These are phyloP conservation scores for Liriodendron chinense DNA, from an alignment of 164 flowering plant genomes.

Conservation along the genomic window DNA sequence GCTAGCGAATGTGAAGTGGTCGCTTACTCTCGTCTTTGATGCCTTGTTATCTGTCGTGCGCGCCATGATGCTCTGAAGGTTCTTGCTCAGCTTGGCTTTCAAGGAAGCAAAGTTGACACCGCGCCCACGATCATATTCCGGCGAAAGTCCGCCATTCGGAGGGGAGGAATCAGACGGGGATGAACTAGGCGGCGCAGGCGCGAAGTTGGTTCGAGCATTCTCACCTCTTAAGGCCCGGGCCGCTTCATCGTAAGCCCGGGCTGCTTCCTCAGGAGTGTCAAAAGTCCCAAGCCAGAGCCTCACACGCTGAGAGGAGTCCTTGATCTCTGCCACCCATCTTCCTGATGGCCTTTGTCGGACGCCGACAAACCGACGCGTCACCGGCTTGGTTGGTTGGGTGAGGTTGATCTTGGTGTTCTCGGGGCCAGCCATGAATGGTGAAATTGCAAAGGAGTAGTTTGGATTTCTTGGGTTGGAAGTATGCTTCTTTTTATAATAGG, in stretches of 20 bases:
- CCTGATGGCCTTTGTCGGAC: slow-evolving; percentile 78
- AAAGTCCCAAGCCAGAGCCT: slow-evolving; percentile 76
- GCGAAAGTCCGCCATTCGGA: slow-evolving; percentile 1
- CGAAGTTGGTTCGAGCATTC: slow-evolving; percentile 69
- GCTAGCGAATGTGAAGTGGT: slow-evolving; percentile 70
- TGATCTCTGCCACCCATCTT: slow-evolving; percentile 84
- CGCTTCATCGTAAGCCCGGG: slow-evolving; percentile 75
- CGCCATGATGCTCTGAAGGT: slow-evolving; percentile 63
- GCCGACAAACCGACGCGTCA: slow-evolving; percentile 49
- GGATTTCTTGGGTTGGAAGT: neutral
- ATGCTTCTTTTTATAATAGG: neutral
- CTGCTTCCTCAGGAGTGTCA: slow-evolving; percentile 75
- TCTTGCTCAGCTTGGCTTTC: slow-evolving; percentile 70
- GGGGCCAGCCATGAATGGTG: slow-evolving; percentile 13
- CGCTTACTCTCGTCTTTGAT: slow-evolving; percentile 61
- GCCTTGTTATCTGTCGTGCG: slow-evolving; percentile 42
- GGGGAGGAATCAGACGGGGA: slow-evolving; percentile 10
- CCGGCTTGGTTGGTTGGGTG: slow-evolving; percentile 17
- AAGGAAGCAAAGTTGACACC: slow-evolving; percentile 53
- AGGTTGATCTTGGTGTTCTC: slow-evolving; percentile 4
- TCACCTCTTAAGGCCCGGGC: slow-evolving; percentile 72
- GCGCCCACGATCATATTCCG: slow-evolving; percentile 4
- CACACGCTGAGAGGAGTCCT: slow-evolving; percentile 68
- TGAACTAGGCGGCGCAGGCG: slow-evolving; percentile 12
- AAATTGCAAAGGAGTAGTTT: neutral